Conservation (phyloP, 257 asterid genomes). For the Schizonepeta tenuifolia region DNA sequence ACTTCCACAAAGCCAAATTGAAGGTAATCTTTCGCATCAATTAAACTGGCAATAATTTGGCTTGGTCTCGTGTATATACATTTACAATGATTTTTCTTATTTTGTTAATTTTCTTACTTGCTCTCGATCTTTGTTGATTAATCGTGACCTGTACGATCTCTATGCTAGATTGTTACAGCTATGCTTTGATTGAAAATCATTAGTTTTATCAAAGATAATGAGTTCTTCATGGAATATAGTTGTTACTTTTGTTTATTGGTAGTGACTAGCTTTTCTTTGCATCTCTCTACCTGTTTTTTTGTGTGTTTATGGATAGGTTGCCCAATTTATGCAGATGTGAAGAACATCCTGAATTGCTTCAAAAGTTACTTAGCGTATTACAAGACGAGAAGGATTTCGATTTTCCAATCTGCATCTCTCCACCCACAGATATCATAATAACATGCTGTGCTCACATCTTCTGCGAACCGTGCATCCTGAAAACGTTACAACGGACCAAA, state of each 20-base stretch:
- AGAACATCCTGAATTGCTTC: conserved; percentile 64
- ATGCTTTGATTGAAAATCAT: background rate
- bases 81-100: too few species aligned
- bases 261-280: background rate
- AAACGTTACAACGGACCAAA: conserved; percentile 61
- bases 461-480: conserved; percentile 71
- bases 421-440: conserved; percentile 62
- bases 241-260: background rate
- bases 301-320: background rate
- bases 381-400: conserved; percentile 76
- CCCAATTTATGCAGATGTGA: conserved; percentile 55
- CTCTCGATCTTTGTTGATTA: background rate
- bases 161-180: background rate
- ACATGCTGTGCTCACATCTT: conserved; percentile 76
- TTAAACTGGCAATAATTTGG: conserved; percentile 23
- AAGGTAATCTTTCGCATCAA: conserved; percentile 60
- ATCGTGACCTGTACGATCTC: background rate
- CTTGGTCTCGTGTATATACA: too few species aligned
- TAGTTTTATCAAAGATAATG: too few species aligned
- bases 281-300: background rate
- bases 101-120: background rate
- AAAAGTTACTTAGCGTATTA: conserved; percentile 57
- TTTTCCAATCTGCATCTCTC: conserved; percentile 73
- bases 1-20: conserved; percentile 69
- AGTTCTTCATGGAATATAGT: too few species aligned